These are phyloP conservation scores for Lodderomyces elongisporus DNA, from an alignment of 1,139 yeast genomes.

Conservation along the genomic window DNA sequence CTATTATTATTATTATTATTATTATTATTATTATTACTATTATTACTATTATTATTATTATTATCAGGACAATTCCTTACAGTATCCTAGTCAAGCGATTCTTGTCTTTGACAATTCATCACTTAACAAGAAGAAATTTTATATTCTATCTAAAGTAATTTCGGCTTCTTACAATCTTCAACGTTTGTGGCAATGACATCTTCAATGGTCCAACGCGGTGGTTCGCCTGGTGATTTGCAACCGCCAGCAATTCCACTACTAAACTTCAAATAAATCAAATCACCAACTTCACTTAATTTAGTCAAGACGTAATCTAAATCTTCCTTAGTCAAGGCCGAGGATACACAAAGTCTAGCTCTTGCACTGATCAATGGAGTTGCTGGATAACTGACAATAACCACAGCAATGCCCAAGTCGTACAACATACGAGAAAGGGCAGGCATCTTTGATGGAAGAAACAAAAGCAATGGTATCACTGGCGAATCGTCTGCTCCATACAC, in stretches of 20 bases:
- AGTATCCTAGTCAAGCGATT: no score
- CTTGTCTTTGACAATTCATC: no score
- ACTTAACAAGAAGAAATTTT: no score
- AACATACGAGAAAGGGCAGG: conserved; percentile 84
- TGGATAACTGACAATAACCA: conserved; percentile 95
- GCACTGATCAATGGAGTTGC: conserved; percentile 92
- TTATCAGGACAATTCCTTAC: no score
- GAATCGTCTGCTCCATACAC: conserved; percentile 95
- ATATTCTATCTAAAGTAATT: conserved; percentile 10
- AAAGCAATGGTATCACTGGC: conserved; percentile 86
- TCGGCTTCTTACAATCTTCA: conserved; percentile 55
- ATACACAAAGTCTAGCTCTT: conserved; percentile 88
- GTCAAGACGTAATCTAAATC: conserved; percentile 80
- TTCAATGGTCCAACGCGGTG: conserved; percentile 73
- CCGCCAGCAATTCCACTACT: conserved; percentile 77
- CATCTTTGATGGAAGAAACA: conserved; percentile 91
- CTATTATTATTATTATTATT: no score
- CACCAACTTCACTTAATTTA: conserved; percentile 77
- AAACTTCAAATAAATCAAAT: conserved; percentile 65
- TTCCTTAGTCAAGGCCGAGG: conserved; percentile 87
- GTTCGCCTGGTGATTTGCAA: conserved; percentile 47
- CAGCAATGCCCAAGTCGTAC: conserved; percentile 77
- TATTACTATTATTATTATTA: no score
- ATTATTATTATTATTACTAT: no score
- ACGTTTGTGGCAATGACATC: conserved; percentile 73